phyloP scores from a whole-genome alignment of 2,329 filamentous ascomycete genomes.

The Trichoderma simmonsii region DNA sequence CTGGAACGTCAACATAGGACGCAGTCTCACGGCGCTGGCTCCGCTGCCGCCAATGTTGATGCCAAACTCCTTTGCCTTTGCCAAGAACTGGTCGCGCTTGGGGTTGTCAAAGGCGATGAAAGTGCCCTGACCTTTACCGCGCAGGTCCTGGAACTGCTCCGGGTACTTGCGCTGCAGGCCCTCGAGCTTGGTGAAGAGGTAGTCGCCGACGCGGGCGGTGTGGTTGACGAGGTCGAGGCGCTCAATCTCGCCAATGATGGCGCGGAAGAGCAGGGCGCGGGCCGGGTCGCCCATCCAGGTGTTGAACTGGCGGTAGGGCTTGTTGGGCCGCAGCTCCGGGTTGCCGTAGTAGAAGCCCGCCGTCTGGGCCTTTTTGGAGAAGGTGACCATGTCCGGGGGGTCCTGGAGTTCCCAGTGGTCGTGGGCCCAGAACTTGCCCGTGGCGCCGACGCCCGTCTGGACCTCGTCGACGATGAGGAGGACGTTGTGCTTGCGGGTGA shows the following conservation, averaged over 20 bases:
- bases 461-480: conserved; percentile 93
- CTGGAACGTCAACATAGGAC: conserved; percentile 92
- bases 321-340: conserved; percentile 77
- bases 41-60: conserved; percentile 88
- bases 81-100: conserved; percentile 73
- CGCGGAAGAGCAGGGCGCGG: conserved; percentile 78
- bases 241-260: conserved; percentile 79
- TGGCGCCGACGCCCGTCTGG: conserved; percentile 88
- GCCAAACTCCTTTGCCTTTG: conserved; percentile 73
- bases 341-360: conserved; percentile 90
- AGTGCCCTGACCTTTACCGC: conserved; percentile 83
- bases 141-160: conserved; percentile 73
- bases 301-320: conserved; percentile 95
- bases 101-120: conserved; percentile 92
- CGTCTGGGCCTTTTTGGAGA: conserved; percentile 92
- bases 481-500: conserved; percentile 74
- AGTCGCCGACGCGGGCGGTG: conserved; percentile 74
- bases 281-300: conserved; percentile 96
- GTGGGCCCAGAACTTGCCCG: conserved; percentile 94
- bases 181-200: conserved; percentile 70
- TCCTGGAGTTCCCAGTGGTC: conserved; percentile 83
- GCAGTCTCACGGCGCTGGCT: conserved; percentile 68
- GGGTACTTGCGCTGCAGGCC: conserved; percentile 68
- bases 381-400: conserved; percentile 90
- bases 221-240: conserved; percentile 72